Evolutionary conservation across 768 basidiomycete species (phyloP).

Genomic region (Asterophora lycoperdoides): DNA sequence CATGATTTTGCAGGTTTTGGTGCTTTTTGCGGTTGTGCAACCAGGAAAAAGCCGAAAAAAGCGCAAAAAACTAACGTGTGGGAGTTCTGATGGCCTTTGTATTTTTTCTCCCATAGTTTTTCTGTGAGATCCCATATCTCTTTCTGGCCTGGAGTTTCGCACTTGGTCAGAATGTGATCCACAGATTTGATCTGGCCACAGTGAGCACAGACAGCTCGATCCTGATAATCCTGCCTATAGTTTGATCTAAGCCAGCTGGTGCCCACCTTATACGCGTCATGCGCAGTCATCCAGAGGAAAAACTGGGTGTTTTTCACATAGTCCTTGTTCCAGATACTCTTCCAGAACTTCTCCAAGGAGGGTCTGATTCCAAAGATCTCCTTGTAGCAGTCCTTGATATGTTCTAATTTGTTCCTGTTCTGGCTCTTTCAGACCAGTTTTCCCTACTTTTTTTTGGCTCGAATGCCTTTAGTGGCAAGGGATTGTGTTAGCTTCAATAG

Average conservation of each 20-base stretch:
- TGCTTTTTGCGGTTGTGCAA: too few relatives aligned
- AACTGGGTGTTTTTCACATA: neutral
- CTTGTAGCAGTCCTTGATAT: too few relatives aligned
- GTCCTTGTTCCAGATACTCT: neutral
- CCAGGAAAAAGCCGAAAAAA: too few relatives aligned
- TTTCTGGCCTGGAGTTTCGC: neutral
- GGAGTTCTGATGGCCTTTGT: too few relatives aligned
- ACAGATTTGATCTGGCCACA: neutral
- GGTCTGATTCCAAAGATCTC: neutral
- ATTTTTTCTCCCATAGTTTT: neutral
- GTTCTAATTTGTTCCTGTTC: neutral
- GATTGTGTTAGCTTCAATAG: neutral
- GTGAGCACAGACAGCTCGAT: neutral
- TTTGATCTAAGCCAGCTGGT: neutral
- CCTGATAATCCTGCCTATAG: neutral
- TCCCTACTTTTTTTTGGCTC: neutral
- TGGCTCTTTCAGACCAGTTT: neutral
- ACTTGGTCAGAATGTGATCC: constrained; percentile 2
- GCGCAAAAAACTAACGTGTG: too few relatives aligned
- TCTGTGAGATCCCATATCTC: neutral
- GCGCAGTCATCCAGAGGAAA: constrained; percentile 4
- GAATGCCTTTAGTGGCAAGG: neutral
- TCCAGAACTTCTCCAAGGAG: neutral
- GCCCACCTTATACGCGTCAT: constrained; percentile 4
- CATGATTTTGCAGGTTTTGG: too few relatives aligned